Evolutionary conservation across 805 yeast species (phyloP).

Genomic region (Spathaspora arborariae): DNA sequence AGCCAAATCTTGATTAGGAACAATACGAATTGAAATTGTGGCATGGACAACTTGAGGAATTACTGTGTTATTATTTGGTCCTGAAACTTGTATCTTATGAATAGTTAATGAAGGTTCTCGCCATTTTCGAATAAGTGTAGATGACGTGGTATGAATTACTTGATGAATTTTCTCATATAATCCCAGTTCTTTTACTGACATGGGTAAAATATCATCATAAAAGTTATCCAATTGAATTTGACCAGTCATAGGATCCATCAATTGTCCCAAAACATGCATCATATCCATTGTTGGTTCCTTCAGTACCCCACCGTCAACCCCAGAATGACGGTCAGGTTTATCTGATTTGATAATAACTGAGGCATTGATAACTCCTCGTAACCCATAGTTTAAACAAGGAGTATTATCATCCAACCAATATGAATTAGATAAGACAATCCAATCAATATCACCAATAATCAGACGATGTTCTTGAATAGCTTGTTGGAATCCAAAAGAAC

Average conservation of each 20-base stretch:
- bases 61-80: conserved; percentile 86
- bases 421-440: conserved; percentile 86
- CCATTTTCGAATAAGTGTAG: conserved; percentile 77
- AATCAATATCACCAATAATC: conserved; percentile 65
- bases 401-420: conserved; percentile 88
- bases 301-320: conserved; percentile 91
- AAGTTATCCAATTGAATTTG: conserved; percentile 64
- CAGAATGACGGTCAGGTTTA: conserved; percentile 88
- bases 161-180: conserved; percentile 60
- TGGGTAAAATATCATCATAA: conserved; percentile 59
- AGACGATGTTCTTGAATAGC: conserved; percentile 51
- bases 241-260: conserved; percentile 45
- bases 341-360: conserved; percentile 68
- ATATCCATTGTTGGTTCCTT: conserved; percentile 88
- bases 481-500: conserved; percentile 79
- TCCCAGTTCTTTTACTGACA: conserved; percentile 53
- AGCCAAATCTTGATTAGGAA: conserved; percentile 78
- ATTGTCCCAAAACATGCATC: conserved; percentile 62
- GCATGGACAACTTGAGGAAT: conserved; percentile 82
- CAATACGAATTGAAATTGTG: conserved; percentile 76
- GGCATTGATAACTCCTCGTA: conserved; percentile 86
- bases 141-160: conserved; percentile 26
- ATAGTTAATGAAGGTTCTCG: conserved; percentile 83
- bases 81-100: conserved; percentile 81
- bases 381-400: conserved; percentile 92